Evolutionary conservation across 257 asterid genomes (phyloP), one percentile per base, ranked within the genome.

Genomic region (Gynochthodes officinalis): DNA sequence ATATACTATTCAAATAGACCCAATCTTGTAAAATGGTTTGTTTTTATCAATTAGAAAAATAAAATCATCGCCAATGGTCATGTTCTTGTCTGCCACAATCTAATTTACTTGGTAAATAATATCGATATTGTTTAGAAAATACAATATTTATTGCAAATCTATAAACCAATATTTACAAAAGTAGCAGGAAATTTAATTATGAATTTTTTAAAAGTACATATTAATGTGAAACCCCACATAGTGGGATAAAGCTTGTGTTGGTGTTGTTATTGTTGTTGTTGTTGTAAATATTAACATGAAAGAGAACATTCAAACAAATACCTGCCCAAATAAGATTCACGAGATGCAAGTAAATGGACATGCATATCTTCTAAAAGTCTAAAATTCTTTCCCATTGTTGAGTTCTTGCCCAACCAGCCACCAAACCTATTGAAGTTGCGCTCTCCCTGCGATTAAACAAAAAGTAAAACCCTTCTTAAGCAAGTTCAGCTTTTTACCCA

Each of bases 341-440:
- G 87, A 53, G 98, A 91, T 42, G 99, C 91, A 67, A 94, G 97
- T 75, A 91, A 80, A 86, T 94, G 99, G 73, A 91, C 93, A 79
- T 90, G 99, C 75, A 91, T 81, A 76, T 91, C 97, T 82, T 94
- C 99, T 83, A 94, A 75, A 70, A 94, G 92, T 74, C 97, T 81
- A 85, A 87, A 83, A 78, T 90, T 90, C 82, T 95, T 92, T 53
- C 96, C 94, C 86, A 76, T 80, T 11, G 96, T 95, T 30, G 98
- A 95, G 82, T 95, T 95, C 86, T 95, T 95, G 48, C 99, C 99
- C 67, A 95, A 87, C 99, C 99, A 95, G 53, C 99, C 97, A 80
- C 97, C 99, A 86, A 95, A 95, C 70, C 98, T 89, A 77, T 87
- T 95, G 84, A 74, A 95, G 84, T 92, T 92, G 78, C 91, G 96